phyloP scores from a whole-genome alignment of 345 rosid species.

The Gossypium anomalum region DNA sequence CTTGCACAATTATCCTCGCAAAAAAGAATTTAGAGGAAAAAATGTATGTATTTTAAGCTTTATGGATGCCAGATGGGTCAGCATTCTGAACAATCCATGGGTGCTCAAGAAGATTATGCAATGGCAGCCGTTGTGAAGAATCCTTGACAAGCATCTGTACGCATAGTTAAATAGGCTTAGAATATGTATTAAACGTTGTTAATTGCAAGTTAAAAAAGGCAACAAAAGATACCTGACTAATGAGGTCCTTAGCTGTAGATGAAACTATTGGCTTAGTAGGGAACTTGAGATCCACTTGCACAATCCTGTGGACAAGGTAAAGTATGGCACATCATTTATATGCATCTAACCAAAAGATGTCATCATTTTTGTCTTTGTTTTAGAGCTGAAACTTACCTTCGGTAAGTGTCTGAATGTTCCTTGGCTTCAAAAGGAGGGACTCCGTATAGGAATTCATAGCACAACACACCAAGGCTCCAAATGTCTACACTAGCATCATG shows the following conservation, averaged over 20 bases:
- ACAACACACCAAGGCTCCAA: conserved; percentile 97
- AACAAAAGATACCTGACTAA: conserved; percentile 57
- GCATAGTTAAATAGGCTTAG: background rate
- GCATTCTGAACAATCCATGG: conserved; percentile 95
- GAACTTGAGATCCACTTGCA: conserved; percentile 93
- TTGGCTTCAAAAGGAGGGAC: conserved; percentile 89
- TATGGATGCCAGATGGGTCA: conserved; percentile 83
- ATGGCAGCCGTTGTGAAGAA: conserved; percentile 65
- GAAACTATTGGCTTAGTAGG: conserved; percentile 89
- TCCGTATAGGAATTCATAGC: conserved; percentile 89
- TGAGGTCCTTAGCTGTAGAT: conserved; percentile 81
- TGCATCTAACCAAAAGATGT: background rate
- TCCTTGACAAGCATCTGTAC: conserved; percentile 96
- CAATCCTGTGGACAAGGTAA: conserved; percentile 49
- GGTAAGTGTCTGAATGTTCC: conserved; percentile 91
- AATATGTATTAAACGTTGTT: background rate
- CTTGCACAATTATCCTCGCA: background rate
- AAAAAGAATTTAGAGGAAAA: background rate
- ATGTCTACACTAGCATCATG: conserved; percentile 95
- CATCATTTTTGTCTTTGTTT: background rate
- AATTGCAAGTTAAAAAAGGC: background rate
- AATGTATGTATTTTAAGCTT: conserved; percentile 28
- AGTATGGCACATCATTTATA: background rate
- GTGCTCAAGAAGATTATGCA: conserved; percentile 89
- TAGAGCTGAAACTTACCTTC: conserved; percentile 44